These are phyloP conservation scores for Ilyonectria mors-panacis DNA, from an alignment of 2,329 filamentous ascomycete genomes.

Conservation along the genomic window DNA sequence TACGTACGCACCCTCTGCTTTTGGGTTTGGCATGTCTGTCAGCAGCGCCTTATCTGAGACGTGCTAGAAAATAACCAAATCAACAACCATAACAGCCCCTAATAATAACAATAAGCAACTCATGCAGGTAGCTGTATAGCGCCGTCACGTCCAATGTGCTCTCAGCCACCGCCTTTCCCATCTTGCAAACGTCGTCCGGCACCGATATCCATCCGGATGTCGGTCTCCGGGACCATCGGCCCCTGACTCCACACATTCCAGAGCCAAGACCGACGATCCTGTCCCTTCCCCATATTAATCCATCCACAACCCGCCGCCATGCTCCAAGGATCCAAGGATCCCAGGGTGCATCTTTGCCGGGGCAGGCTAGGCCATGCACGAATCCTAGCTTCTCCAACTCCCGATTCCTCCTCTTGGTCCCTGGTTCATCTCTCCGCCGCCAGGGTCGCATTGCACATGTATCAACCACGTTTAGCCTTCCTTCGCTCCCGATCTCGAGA, in stretches of 20 bases:
- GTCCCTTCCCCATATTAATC: slow-evolving; percentile 12
- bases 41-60: neutral
- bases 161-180: neutral
- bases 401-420: neutral
- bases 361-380: neutral
- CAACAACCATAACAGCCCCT: neutral
- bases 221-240: slow-evolving; percentile 33
- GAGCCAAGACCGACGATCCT: slow-evolving; percentile 2
- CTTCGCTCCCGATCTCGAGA: neutral
- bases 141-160: neutral
- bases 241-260: slow-evolving; percentile 28
- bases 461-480: neutral
- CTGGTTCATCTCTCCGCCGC: slow-evolving; percentile 1
- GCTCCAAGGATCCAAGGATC: neutral
- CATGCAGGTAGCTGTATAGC: neutral
- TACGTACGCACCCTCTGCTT: neutral
- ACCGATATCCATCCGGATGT: slow-evolving; percentile 39
- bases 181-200: slow-evolving; percentile 3
- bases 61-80: neutral
- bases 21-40: neutral
- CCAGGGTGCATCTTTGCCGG: neutral
- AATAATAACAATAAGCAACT: neutral
- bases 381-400: neutral
- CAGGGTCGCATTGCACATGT: neutral
- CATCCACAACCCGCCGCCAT: neutral